Evolutionary conservation across 768 basidiomycete species (phyloP).

Genomic region (Albatrellus ellisii): DNA sequence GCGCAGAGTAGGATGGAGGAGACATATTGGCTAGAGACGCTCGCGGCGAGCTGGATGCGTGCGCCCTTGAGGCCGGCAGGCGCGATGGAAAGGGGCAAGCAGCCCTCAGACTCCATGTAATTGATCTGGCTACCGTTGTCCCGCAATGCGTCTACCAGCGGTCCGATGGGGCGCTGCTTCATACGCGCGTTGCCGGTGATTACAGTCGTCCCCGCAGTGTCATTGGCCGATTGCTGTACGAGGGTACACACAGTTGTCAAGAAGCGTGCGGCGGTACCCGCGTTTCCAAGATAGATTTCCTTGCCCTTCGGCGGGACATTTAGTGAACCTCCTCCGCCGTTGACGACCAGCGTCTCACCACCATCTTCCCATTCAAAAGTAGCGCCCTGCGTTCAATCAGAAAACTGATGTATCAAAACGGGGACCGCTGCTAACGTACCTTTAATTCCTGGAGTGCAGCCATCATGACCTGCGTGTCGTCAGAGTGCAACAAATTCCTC

Average conservation of each 20-base stretch:
- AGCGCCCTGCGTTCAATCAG: constrained; percentile 71
- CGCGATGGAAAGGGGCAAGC: constrained; percentile 78
- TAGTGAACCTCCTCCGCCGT: constrained; percentile 74
- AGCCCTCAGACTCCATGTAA: constrained; percentile 71
- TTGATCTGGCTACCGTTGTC: constrained; percentile 69
- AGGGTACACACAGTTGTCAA: constrained; percentile 92
- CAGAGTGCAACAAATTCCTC: constrained; percentile 87
- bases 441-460: constrained; percentile 78
- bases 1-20: constrained; percentile 95
- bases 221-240: constrained; percentile 41
- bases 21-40: constrained; percentile 96
- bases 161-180: constrained; percentile 97
- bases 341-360: constrained; percentile 88
- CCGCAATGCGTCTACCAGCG: constrained; percentile 80
- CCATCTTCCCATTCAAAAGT: constrained; percentile 91
- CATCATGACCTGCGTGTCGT: constrained; percentile 99
- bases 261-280: constrained; percentile 96
- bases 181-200: constrained; percentile 97
- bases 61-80: constrained; percentile 77
- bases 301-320: constrained; percentile 67
- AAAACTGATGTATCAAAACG: constrained; percentile 2
- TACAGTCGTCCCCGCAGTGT: constrained; percentile 40
- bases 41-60: constrained; percentile 78
- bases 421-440: constrained; percentile 25
- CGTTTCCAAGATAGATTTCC: constrained; percentile 92